Evolutionary conservation across 257 asterid genomes (phyloP).

Genomic region (Penstemon davidsonii): DNA sequence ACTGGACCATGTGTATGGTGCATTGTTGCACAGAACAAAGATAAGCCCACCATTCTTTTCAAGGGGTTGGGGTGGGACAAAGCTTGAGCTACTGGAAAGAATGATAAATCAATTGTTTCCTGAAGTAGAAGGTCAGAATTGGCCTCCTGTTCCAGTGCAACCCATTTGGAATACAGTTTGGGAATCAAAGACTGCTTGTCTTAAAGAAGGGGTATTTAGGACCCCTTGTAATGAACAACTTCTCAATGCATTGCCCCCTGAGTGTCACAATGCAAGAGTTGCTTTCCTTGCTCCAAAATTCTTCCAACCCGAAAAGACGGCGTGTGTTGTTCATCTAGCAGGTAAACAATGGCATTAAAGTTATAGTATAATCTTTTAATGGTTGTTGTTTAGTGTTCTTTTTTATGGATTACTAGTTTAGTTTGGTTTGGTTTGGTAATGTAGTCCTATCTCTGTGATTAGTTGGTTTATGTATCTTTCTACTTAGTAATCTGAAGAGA

Average conservation of each 20-base stretch:
- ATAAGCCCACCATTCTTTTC: slow-evolving; percentile 82
- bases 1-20: slow-evolving; percentile 88
- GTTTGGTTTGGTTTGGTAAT: no score
- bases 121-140: slow-evolving; percentile 58
- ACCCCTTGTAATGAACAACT: slow-evolving; percentile 83
- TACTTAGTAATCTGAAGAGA: no score
- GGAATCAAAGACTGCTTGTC: slow-evolving; percentile 74
- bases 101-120: slow-evolving; percentile 76
- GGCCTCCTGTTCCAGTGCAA: slow-evolving; percentile 75
- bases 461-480: no score
- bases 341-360: slow-evolving; percentile 40
- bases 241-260: slow-evolving; percentile 88
- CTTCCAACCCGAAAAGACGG: slow-evolving; percentile 56
- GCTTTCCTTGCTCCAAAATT: slow-evolving; percentile 80
- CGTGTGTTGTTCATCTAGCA: slow-evolving; percentile 99
- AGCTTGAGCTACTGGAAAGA: slow-evolving; percentile 84
- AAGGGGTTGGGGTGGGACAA: slow-evolving; percentile 93
- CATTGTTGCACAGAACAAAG: slow-evolving; percentile 85
- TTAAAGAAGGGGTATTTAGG: slow-evolving; percentile 80
- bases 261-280: slow-evolving; percentile 81
- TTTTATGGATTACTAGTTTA: no score
- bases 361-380: background rate
- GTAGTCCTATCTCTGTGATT: no score
- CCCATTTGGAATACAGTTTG: slow-evolving; percentile 87
- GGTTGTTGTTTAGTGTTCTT: no score